Conservation (phyloP, 768 basidiomycete species). For the Leccinum uliginosum region DNA sequence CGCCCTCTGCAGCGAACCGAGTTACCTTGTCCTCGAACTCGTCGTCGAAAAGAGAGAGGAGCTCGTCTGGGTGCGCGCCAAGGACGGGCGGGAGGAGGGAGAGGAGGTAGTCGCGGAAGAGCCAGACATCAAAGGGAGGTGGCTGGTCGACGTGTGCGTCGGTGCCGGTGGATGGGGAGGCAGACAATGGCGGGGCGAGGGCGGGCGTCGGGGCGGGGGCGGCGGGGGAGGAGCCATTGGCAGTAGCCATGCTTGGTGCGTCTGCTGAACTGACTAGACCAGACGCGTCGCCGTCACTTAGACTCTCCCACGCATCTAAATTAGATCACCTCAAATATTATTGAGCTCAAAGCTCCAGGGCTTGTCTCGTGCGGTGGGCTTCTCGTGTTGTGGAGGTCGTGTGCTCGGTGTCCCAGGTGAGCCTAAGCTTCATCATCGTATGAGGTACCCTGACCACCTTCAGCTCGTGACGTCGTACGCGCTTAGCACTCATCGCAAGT, state of each 20-base stretch:
- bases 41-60: slow-evolving; percentile 66
- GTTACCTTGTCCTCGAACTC: slow-evolving; percentile 72
- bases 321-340: no score
- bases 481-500: no score
- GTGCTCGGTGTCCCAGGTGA: no score
- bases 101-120: slow-evolving; percentile 69
- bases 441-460: no score
- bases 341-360: no score
- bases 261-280: neutral
- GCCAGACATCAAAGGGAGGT: slow-evolving; percentile 56
- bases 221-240: neutral
- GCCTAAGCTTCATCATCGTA: no score
- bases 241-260: neutral
- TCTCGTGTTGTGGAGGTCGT: no score
- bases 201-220: neutral
- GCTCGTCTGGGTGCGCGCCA: slow-evolving; percentile 62
- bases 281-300: neutral
- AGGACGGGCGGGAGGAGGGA: slow-evolving; percentile 76
- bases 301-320: neutral
- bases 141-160: slow-evolving; percentile 36
- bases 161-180: slow-evolving; percentile 27
- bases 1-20: slow-evolving; percentile 72
- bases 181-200: slow-evolving; percentile 26
- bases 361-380: no score
- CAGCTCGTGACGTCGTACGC: no score